A percentile compares a stretch with the other conserved stretches of the same genome.
Evolutionary conservation across 805 yeast genomes (phyloP).

Genomic region (Saccharomyces mikatae): DNA sequence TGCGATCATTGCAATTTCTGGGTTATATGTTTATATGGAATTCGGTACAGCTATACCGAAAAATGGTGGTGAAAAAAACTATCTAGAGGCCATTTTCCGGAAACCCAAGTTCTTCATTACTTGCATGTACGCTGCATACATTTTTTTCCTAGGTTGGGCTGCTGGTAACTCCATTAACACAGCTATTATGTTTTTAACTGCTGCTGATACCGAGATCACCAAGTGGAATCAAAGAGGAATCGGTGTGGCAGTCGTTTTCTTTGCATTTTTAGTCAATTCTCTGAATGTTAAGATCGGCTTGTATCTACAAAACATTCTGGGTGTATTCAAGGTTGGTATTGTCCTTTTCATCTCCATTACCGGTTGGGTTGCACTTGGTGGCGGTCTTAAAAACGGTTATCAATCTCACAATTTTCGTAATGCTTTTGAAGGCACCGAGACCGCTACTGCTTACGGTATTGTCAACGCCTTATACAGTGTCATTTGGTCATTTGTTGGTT

Average conservation of each 20-base stretch:
- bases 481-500: conserved; percentile 80
- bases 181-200: conserved; percentile 68
- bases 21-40: conserved; percentile 67
- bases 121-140: conserved; percentile 59
- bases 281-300: conserved; percentile 58
- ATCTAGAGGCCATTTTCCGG: conserved; percentile 60
- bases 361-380: conserved; percentile 80
- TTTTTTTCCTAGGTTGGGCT: conserved; percentile 76
- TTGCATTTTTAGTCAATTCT: conserved; percentile 58
- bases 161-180: conserved; percentile 75
- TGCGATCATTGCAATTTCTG: conserved; percentile 55
- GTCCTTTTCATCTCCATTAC: conserved; percentile 61
- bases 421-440: conserved; percentile 46
- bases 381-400: conserved; percentile 46
- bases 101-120: conserved; percentile 65
- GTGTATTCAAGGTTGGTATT: conserved; percentile 66
- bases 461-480: conserved; percentile 74
- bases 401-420: conserved; percentile 53
- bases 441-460: conserved; percentile 57
- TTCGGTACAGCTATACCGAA: conserved; percentile 71
- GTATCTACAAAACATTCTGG: conserved; percentile 55
- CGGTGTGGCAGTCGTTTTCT: conserved; percentile 66
- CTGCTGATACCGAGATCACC: conserved; percentile 59
- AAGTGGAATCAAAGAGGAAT: conserved; percentile 74
- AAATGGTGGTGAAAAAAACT: conserved; percentile 83